phyloP scores from a whole-genome alignment of 164 flowering plant species.

The Aristolochia contorta region DNA sequence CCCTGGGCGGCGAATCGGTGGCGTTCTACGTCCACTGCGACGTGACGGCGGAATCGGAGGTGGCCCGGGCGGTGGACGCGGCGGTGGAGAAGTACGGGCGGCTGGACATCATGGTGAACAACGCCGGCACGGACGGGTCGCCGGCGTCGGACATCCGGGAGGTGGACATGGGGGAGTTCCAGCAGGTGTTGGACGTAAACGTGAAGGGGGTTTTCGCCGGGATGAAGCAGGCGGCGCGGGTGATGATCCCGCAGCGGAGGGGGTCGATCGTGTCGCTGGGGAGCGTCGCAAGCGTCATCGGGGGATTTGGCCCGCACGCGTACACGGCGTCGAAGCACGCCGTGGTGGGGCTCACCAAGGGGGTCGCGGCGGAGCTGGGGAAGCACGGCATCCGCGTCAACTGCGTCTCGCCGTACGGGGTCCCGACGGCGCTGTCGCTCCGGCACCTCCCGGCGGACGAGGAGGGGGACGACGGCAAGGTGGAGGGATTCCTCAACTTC shows the following conservation, averaged over 20 bases:
- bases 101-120: conserved; percentile 81
- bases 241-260: conserved; percentile 61
- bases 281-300: conserved; percentile 50
- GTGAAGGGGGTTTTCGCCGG: conserved; percentile 74
- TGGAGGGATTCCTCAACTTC: conserved; percentile 38
- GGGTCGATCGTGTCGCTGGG: conserved; percentile 57
- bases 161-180: conserved; percentile 37
- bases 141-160: conserved; percentile 51
- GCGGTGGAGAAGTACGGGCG: conserved; percentile 48
- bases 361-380: conserved; percentile 81
- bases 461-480: conserved; percentile 47
- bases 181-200: conserved; percentile 58
- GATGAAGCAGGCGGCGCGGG: conserved; percentile 89
- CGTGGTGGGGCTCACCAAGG: conserved; percentile 64
- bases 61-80: conserved; percentile 50
- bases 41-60: conserved; percentile 61
- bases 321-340: conserved; percentile 86
- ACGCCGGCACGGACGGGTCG: conserved; percentile 63
- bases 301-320: conserved; percentile 69
- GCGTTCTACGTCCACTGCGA: conserved; percentile 47
- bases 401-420: conserved; percentile 85
- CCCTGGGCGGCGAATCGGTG: conserved; percentile 33
- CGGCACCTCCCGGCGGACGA: conserved; percentile 70
- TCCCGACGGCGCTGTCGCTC: conserved; percentile 38
- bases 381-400: conserved; percentile 72